A percentile compares a stretch with the other conserved stretches of the same genome.
Conservation (phyloP, 768 basidiomycete genomes). For the Podaxis rugospora region DNA sequence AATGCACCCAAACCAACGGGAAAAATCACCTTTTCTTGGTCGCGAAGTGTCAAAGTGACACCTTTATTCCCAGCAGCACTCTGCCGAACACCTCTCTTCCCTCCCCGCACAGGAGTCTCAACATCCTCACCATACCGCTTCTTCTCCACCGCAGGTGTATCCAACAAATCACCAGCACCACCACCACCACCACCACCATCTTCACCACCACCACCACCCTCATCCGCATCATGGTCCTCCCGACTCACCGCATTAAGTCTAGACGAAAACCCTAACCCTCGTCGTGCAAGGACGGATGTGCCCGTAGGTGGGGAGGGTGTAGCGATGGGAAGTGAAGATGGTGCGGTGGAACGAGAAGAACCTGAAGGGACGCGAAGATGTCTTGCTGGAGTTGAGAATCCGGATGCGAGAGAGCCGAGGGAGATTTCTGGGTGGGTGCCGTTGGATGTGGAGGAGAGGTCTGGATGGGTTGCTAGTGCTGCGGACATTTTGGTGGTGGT, state of each 20-base stretch:
- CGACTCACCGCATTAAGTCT: constrained; percentile 27
- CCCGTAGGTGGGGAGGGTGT: constrained; percentile 45
- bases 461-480: constrained; percentile 2
- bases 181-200: constrained; percentile 30
- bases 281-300: constrained; percentile 25
- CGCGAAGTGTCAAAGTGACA: constrained; percentile 73
- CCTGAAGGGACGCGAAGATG: constrained; percentile 41
- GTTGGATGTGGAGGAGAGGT: not conserved
- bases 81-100: constrained; percentile 23
- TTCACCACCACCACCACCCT: constrained; percentile 6
- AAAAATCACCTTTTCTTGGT: constrained; percentile 86
- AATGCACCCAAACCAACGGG: not conserved
- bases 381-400: constrained; percentile 48
- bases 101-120: not conserved
- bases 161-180: constrained; percentile 33
- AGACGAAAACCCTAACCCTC: constrained; percentile 29
- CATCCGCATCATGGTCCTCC: constrained; percentile 18
- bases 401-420: constrained; percentile 50
- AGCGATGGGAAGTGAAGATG: constrained; percentile 44
- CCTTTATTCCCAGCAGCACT: constrained; percentile 39
- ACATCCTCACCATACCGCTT: constrained; percentile 25
- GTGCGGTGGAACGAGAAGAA: constrained; percentile 47
- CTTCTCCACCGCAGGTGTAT: constrained; percentile 48
- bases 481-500: not conserved
- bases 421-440: constrained; percentile 54